These are phyloP conservation scores for Pestalotiopsis sp. DNA, from an alignment of 2,329 filamentous ascomycete genomes.

Conservation along the genomic window DNA sequence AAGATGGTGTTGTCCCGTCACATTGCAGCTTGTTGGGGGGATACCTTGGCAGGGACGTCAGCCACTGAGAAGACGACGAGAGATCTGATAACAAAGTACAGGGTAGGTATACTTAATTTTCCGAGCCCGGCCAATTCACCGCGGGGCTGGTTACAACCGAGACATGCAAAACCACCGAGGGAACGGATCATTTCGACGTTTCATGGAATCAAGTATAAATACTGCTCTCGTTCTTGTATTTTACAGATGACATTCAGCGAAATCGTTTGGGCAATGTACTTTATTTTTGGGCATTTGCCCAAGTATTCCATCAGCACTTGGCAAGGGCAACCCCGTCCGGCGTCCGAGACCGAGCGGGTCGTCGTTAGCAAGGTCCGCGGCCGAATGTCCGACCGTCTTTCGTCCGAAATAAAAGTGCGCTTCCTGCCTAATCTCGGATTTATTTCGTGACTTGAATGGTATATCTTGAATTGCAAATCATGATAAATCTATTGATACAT, in stretches of 20 bases:
- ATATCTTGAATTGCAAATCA: not conserved
- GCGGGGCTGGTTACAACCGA: not conserved
- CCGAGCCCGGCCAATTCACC: not conserved
- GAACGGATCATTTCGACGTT: not conserved
- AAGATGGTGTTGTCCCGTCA: not conserved
- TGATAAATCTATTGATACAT: not conserved
- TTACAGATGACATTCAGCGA: not conserved
- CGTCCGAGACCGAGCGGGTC: not conserved
- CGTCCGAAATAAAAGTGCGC: not conserved
- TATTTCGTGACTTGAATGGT: not conserved
- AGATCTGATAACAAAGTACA: conserved; percentile 5
- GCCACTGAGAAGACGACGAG: not conserved
- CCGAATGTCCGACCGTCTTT: not conserved
- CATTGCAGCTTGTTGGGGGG: not conserved
- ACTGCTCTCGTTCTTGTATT: not conserved
- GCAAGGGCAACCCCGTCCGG: not conserved
- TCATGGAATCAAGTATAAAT: not conserved
- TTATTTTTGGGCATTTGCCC: not conserved
- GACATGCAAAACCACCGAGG: not conserved
- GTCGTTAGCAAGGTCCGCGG: not conserved
- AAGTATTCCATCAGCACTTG: not conserved
- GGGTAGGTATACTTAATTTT: not conserved
- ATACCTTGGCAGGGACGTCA: not conserved
- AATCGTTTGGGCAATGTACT: not conserved
- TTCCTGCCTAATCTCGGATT: not conserved